A percentile compares a stretch with the other conserved stretches of the same genome.
Conservation (phyloP, 129 eudicot genomes). For the Saussurea involucrata region DNA sequence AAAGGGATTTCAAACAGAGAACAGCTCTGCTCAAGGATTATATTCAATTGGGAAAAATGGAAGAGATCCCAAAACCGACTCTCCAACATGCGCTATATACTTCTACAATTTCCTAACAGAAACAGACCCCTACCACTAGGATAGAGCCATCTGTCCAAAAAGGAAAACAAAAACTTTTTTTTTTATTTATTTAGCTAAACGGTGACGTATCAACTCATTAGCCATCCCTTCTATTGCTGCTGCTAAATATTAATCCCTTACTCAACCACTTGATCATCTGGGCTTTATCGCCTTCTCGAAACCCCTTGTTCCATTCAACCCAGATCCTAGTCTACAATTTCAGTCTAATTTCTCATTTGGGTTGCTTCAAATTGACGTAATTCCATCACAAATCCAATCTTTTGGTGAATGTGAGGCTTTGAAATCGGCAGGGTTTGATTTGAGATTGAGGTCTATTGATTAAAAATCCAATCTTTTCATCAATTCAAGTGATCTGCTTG, state of each 20-base stretch:
- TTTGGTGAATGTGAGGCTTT: not conserved
- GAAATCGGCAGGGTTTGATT: constrained; percentile 11
- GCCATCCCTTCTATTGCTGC: not conserved
- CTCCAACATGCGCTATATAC: too few species aligned
- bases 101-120: too few species aligned
- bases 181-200: too few species aligned
- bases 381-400: constrained; percentile 1
- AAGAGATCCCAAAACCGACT: too few species aligned
- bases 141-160: too few species aligned
- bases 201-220: too few species aligned
- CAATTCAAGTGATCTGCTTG: constrained; percentile 12
- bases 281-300: not conserved
- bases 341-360: constrained; percentile 12
- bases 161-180: too few species aligned
- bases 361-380: constrained; percentile 1
- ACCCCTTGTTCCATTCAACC: not conserved
- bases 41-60: too few species aligned
- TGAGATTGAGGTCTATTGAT: constrained; percentile 9
- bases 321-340: not conserved
- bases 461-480: not conserved
- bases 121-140: too few species aligned
- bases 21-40: too few species aligned
- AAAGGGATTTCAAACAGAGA: too few species aligned
- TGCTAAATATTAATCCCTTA: constrained; percentile 1
- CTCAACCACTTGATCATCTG: not conserved